Evolutionary conservation across 176 grass and related monocot genomes (phyloP).

Genomic region (Paspalum vaginatum): DNA sequence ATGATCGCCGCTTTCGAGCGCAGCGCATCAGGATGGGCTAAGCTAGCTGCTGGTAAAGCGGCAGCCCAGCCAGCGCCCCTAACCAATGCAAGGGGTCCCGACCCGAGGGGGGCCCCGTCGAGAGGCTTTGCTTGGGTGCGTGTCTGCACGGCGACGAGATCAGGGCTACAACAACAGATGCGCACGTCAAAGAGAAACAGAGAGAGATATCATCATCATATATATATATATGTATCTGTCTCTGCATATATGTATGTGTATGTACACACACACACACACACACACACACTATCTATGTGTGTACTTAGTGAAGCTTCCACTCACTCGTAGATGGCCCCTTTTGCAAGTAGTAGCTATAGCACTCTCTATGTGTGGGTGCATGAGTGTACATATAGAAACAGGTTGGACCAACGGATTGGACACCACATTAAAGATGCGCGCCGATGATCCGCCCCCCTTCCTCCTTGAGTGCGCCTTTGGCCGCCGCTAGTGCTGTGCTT

Average conservation of each 20-base stretch:
- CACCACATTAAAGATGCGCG: constrained; percentile 9
- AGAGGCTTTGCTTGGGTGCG: too few species aligned
- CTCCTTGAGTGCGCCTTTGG: constrained; percentile 35
- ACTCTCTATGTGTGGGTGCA: too few species aligned
- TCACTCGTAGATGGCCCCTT: constrained; percentile 25
- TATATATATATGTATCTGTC: not conserved
- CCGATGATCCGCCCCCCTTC: not conserved
- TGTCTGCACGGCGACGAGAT: not conserved
- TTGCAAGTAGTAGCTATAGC: not conserved
- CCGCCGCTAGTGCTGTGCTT: constrained; percentile 3
- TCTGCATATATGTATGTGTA: not conserved
- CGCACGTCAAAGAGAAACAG: not conserved
- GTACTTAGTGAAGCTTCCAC: constrained; percentile 62
- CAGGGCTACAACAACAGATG: not conserved
- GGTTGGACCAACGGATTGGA: constrained; percentile 32
- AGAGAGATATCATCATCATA: not conserved
- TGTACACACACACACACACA: too few species aligned
- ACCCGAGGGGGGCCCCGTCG: not conserved
- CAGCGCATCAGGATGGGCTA: constrained; percentile 31
- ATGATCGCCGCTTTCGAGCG: constrained; percentile 47
- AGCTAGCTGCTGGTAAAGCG: constrained; percentile 45
- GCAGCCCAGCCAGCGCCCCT: constrained; percentile 26
- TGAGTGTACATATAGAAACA: constrained; percentile 27
- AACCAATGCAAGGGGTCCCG: constrained; percentile 33
- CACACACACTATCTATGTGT: too few species aligned